phyloP scores from a whole-genome alignment of 2,329 filamentous ascomycete species.

The Fusarium concolor region DNA sequence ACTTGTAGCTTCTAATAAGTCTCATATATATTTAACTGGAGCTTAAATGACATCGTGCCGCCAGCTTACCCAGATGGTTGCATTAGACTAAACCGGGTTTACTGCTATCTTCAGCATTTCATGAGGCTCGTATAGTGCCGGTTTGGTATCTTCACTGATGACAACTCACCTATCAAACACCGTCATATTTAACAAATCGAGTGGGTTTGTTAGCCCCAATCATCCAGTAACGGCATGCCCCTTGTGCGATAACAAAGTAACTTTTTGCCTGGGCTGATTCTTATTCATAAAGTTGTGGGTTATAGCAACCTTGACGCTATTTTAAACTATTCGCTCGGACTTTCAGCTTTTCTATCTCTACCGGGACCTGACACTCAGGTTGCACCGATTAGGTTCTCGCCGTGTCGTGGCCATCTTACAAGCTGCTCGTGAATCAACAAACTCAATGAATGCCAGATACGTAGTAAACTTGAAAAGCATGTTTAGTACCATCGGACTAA shows the following conservation, averaged over 20 bases:
- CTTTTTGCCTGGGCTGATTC: too few relatives aligned
- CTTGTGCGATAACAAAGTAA: too few relatives aligned
- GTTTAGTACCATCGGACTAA: neutral
- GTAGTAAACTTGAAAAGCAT: neutral
- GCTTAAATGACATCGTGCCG: too few relatives aligned
- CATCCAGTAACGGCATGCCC: too few relatives aligned
- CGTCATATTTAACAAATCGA: neutral
- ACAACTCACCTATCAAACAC: conserved; percentile 4
- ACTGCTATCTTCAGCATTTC: too few relatives aligned
- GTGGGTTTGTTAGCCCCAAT: neutral
- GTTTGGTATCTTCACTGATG: neutral
- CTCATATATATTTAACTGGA: too few relatives aligned
- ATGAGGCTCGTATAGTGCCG: neutral
- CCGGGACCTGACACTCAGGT: conserved; percentile 22
- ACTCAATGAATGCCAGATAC: conserved; percentile 4
- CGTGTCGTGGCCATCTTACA: conserved; percentile 3
- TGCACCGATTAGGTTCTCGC: conserved; percentile 1
- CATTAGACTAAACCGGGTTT: too few relatives aligned
- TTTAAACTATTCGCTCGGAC: conserved; percentile 3
- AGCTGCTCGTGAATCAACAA: conserved; percentile 3
- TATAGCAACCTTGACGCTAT: neutral
- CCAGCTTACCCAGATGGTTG: too few relatives aligned
- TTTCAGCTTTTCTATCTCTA: neutral
- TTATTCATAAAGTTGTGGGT: neutral
- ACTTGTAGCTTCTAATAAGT: too few relatives aligned